phyloP scores from a whole-genome alignment of 129 eudicot species.

The Lactuca sativa region DNA sequence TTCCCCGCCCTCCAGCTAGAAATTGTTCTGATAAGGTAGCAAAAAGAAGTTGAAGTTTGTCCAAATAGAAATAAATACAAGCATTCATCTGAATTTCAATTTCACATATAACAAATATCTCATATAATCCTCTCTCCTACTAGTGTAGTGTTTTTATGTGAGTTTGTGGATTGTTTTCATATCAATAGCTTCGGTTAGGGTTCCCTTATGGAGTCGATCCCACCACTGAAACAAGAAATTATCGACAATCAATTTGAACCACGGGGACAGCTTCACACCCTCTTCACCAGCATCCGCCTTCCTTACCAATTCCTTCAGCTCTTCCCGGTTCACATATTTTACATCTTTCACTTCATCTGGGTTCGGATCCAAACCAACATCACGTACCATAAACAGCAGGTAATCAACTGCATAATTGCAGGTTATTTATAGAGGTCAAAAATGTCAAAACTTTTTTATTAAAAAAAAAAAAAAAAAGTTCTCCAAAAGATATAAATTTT shows the following conservation, averaged over 20 bases:
- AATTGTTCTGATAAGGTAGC: not conserved
- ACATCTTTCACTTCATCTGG: constrained; percentile 91
- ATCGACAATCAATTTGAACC: constrained; percentile 94
- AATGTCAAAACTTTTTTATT: too few species aligned
- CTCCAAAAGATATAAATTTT: constrained; percentile 22
- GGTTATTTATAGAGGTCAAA: too few species aligned
- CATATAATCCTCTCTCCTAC: not conserved
- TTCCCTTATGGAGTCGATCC: constrained; percentile 82
- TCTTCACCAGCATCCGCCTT: constrained; percentile 97
- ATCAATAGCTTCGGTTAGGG: constrained; percentile 66
- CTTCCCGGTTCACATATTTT: constrained; percentile 65
- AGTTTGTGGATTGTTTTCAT: constrained; percentile 96
- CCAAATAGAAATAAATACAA: not conserved
- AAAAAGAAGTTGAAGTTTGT: too few species aligned
- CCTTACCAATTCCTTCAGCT: constrained; percentile 70
- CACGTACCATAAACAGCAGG: constrained; percentile 89
- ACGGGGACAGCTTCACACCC: constrained; percentile 87
- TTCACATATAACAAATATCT: not conserved
- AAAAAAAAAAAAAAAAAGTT: not conserved
- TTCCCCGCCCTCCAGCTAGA: not conserved
- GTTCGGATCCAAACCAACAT: constrained; percentile 70
- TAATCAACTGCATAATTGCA: constrained; percentile 94
- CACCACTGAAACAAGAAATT: constrained; percentile 95
- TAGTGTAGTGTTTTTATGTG: not conserved
- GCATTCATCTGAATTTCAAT: not conserved